phyloP scores from a whole-genome alignment of 148 eudicot genomes.

The Heliosperma pusillum region DNA sequence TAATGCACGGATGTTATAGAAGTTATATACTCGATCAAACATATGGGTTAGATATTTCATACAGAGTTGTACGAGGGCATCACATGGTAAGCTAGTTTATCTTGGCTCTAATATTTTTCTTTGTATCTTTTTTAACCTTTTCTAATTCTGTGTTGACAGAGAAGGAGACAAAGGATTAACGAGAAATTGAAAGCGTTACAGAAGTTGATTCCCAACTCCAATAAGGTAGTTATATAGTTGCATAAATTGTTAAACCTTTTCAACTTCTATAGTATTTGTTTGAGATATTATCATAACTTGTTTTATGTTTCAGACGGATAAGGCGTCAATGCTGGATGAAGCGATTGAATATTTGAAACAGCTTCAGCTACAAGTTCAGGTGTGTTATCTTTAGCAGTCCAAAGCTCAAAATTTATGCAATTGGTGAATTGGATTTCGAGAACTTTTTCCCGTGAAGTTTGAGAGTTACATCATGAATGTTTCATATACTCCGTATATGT shows the following conservation, averaged over 20 bases:
- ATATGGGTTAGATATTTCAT: background rate
- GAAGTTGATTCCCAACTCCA: constrained; percentile 81
- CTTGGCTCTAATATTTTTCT: background rate
- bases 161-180: constrained; percentile 78
- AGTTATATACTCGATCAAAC: background rate
- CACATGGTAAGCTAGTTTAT: background rate
- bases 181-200: constrained; percentile 86
- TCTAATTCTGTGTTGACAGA: constrained; percentile 38
- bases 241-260: background rate
- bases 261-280: background rate
- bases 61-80: background rate
- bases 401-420: background rate
- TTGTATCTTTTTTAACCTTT: background rate
- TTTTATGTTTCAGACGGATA: constrained; percentile 59
- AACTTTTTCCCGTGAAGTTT: too few relatives aligned
- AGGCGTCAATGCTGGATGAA: constrained; percentile 95
- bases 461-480: too few relatives aligned
- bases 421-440: too few relatives aligned
- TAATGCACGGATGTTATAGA: background rate
- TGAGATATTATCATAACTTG: background rate
- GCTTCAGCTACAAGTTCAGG: constrained; percentile 90
- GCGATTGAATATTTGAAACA: constrained; percentile 86
- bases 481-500: too few relatives aligned
- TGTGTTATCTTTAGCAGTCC: constrained; percentile 16
- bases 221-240: constrained; percentile 42